Base-by-base conservation (phyloP, 2,329 filamentous ascomycete genomes). In the Remersonia thermophila region DNA sequence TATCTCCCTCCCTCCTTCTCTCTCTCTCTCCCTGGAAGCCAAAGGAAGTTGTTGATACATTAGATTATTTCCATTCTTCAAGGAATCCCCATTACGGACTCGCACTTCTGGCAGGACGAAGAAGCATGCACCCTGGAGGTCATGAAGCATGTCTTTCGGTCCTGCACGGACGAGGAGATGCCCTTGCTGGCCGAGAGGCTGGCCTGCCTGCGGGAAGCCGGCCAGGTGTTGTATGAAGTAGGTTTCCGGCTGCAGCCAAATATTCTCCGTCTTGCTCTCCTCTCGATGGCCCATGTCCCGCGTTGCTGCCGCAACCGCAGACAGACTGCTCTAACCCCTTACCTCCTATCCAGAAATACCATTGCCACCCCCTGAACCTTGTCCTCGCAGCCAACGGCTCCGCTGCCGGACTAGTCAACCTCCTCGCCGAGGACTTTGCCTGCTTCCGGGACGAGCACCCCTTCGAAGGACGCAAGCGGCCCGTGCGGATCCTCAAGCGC, bases 1-100 rank as follows among this genome's bases (percentile, higher is more conserved):
- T n/a, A n/a, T n/a, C n/a, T n/a, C n/a, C n/a, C n/a, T n/a, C n/a
- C 35, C n/a, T 34, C 8, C 25, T 38, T 15, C 14, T 10, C 7
- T 15, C 10, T 27, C 17, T 30, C 29, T 5, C 11, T 17, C 12
- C 18, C 12, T 11, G 23, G 10, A 25, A 18, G 31, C 3, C 10
- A 6, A 5, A 12, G 23, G 18, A 31, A 25, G 9, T n/a, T 10
- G 30, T 14, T 16, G 30, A 32, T 41, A 32, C 38, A 35, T 27
- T n/a, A 7, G 14, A 7, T 14, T 0, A 14, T 23, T 23, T 9
- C 20, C 20, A 9, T 23, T 9, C 9, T 2, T 27, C 37, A 55
- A 86, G 83, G 71, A 37, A 83, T 94, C 37, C 83, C 86, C 12
- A 93, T 98, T 40, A 95, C 87, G 5, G 83, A 77, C 40, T 82